phyloP scores from a whole-genome alignment of 768 basidiomycete genomes.

The Myochromella boudieri region DNA sequence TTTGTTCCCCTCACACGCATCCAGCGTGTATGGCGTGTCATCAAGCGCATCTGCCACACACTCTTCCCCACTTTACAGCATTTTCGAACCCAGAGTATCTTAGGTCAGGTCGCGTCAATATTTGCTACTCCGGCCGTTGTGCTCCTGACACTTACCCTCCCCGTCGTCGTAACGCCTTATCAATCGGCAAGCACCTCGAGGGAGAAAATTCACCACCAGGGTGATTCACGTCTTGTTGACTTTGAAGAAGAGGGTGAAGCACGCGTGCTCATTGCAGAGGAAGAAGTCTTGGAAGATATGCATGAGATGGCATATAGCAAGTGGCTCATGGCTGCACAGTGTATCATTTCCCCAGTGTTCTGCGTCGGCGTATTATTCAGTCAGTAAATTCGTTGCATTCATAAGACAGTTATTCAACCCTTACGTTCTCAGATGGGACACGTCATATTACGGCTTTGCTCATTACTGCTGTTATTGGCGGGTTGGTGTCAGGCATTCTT shows the following conservation, averaged over 20 bases:
- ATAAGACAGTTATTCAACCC: constrained; percentile 3
- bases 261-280: constrained; percentile 68
- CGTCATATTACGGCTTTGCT: constrained; percentile 49
- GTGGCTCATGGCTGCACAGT: constrained; percentile 85
- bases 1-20: constrained; percentile 39
- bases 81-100: constrained; percentile 66
- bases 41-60: constrained; percentile 51
- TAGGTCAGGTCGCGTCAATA: constrained; percentile 71
- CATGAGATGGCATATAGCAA: constrained; percentile 70
- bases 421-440: constrained; percentile 39
- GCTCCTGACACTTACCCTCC: constrained; percentile 82
- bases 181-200: constrained; percentile 25
- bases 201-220: constrained; percentile 39
- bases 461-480: constrained; percentile 52
- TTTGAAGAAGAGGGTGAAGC: constrained; percentile 79
- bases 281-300: constrained; percentile 68
- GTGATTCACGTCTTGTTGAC: constrained; percentile 52
- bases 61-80: constrained; percentile 85
- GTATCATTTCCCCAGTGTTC: constrained; percentile 79
- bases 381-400: constrained; percentile 35
- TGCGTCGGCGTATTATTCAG: constrained; percentile 75
- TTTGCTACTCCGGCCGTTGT: constrained; percentile 88
- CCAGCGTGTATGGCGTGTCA: constrained; percentile 35
- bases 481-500: constrained; percentile 50
- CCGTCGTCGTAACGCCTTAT: constrained; percentile 78